Base-by-base conservation (phyloP, 306 rosid species). In the Lathyrus oleraceus region DNA sequence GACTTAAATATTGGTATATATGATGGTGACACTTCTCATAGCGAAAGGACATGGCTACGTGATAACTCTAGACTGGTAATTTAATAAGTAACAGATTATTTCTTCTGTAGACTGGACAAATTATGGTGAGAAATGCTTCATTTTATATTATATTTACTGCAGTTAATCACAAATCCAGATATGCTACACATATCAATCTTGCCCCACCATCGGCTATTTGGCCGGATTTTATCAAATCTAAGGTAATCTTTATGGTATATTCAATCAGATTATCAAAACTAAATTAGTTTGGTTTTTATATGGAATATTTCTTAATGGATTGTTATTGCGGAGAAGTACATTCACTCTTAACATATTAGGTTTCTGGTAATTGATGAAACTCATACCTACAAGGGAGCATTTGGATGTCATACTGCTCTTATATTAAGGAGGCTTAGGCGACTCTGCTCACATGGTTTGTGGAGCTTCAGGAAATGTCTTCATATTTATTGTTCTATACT, bases 101-200 rank as follows among this genome's bases (percentile, higher is more conserved):
- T 60, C 56, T 70, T 39, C 52, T 66, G 67, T 65, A 48, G 52
- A 60, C 39, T 13, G 5, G 45, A 54, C 51, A 45, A 56, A 57
- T 60, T 44, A 67, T 35, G 45, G 69, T 67, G 82, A 72, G 53
- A 53, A 65, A 61, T 73, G 62, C 57, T 54, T 80, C 78, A 74
- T 60, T 81, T 35, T 76, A 48, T 81, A 64, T 76, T 61, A 65
- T 75, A 35, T 67, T 49, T 75, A 35, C 32, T 81, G 84, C 85
- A 93, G 97, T 71, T 90, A 86, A 90, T 93, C 78, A 93, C 98
- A 72, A 93, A 93, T 90, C 98, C 98, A 64, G 98, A 93, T 81
- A 93, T 90, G 98, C 76, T 93, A 59, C 97, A 93, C 83, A 66
- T 90, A 82, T 85, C 98, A 75, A 87, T 93, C 86, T 79, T 93